These are phyloP conservation scores for Bipolaris victoriae DNA, from an alignment of 2,329 filamentous ascomycete genomes.

Conservation along the genomic window DNA sequence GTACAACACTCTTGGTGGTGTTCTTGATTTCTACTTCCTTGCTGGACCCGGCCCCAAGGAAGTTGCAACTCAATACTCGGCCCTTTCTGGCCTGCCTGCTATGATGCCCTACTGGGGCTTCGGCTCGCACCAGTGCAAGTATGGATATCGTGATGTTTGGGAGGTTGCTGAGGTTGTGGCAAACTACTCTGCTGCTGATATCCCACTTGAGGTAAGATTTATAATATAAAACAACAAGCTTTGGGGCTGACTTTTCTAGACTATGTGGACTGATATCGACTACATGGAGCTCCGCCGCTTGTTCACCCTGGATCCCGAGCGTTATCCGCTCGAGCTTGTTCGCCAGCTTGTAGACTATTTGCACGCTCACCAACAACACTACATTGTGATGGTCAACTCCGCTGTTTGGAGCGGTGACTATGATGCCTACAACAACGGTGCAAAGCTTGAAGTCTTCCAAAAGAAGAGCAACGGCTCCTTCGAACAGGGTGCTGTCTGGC, in stretches of 20 bases:
- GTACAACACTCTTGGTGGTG: constrained; percentile 79
- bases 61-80: constrained; percentile 57
- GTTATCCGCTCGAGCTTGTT: constrained; percentile 67
- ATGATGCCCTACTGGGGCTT: constrained; percentile 62
- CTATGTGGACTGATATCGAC: constrained; percentile 76
- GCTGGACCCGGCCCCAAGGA: constrained; percentile 56
- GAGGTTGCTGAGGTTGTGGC: constrained; percentile 69
- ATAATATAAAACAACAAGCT: accelerated
- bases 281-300: constrained; percentile 68
- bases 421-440: constrained; percentile 65
- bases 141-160: constrained; percentile 62
- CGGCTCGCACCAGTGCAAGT: constrained; percentile 59
- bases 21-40: constrained; percentile 70
- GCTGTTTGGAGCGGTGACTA: constrained; percentile 60
- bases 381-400: constrained; percentile 80
- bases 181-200: constrained; percentile 69
- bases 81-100: constrained; percentile 53
- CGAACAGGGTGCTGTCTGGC: constrained; percentile 75
- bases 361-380: constrained; percentile 70
- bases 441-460: constrained; percentile 61
- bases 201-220: constrained; percentile 54
- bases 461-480: constrained; percentile 61
- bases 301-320: constrained; percentile 69
- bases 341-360: constrained; percentile 70
- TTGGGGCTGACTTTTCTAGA: constrained; percentile 53